Percentiles rank a stretch among this genome's conserved stretches.
Evolutionary conservation across 1,284 basidiomycete genomes (phyloP).

Genomic region (Tilletia caries): DNA sequence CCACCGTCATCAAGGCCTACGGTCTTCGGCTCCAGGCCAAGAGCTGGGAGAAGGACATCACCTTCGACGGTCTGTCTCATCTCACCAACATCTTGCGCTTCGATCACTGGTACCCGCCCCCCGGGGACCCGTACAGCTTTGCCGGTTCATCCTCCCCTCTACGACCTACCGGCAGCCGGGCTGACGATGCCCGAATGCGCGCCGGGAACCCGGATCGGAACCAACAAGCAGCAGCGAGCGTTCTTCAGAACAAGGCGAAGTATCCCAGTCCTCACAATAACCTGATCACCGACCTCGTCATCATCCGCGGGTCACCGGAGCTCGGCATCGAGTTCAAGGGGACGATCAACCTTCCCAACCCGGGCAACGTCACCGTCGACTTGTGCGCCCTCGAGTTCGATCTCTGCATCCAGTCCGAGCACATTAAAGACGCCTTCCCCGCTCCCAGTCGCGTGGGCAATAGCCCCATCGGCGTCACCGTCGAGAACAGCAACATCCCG

Average conservation of each 20-base stretch:
- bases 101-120: not conserved
- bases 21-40: not conserved
- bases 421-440: not conserved
- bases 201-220: too few species aligned
- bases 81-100: not conserved
- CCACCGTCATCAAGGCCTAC: not conserved
- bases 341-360: slow-evolving; percentile 7
- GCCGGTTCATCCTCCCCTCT: not conserved
- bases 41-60: not conserved
- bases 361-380: slow-evolving; percentile 8
- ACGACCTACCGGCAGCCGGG: not conserved
- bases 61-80: slow-evolving; percentile 6
- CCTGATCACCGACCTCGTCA: not conserved
- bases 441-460: not conserved
- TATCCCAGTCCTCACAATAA: too few species aligned
- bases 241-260: too few species aligned
- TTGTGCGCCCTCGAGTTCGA: slow-evolving; percentile 3
- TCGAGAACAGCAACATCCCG: too few species aligned
- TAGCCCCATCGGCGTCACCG: not conserved
- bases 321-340: not conserved
- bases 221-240: too few species aligned
- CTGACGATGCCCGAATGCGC: too few species aligned
- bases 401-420: not conserved
- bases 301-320: not conserved
- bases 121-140: not conserved